phyloP scores from a whole-genome alignment of 805 yeast species.

The Scheffersomyces amazonensis region DNA sequence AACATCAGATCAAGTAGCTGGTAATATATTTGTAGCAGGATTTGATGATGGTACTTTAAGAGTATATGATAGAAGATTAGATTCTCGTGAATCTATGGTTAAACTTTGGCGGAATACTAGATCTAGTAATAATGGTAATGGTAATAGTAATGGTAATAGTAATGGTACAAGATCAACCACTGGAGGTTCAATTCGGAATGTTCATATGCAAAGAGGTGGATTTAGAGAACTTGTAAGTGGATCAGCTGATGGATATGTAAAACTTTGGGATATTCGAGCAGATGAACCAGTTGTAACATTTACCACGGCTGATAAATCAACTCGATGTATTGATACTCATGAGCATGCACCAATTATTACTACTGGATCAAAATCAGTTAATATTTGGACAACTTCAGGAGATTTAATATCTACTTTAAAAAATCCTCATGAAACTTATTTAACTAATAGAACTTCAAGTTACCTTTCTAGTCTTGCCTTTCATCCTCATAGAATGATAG shows the following conservation, averaged over 20 bases:
- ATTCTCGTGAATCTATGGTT: constrained; percentile 81
- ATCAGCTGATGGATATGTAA: constrained; percentile 74
- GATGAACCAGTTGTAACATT: constrained; percentile 69
- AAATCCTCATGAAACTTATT: constrained; percentile 43
- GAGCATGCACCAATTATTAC: constrained; percentile 96
- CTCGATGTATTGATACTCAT: constrained; percentile 76
- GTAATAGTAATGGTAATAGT: background rate
- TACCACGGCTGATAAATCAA: constrained; percentile 50
- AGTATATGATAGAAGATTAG: constrained; percentile 86
- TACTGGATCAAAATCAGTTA: constrained; percentile 77
- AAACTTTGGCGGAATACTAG: constrained; percentile 64
- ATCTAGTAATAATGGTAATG: background rate
- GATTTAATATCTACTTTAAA: constrained; percentile 62
- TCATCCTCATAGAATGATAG: constrained; percentile 93
- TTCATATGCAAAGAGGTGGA: constrained; percentile 97
- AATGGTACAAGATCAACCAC: constrained; percentile 1
- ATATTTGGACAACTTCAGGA: constrained; percentile 85
- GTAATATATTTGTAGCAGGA: constrained; percentile 86
- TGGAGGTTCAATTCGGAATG: constrained; percentile 60
- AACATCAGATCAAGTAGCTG: constrained; percentile 95
- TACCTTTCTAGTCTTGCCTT: constrained; percentile 68
- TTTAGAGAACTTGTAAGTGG: constrained; percentile 86
- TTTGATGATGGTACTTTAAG: constrained; percentile 87
- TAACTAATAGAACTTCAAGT: constrained; percentile 43
- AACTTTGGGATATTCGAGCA: constrained; percentile 85